Evolutionary conservation across 495 filamentous ascomycete species (phyloP).

Genomic region (Gamarada debralockiae): DNA sequence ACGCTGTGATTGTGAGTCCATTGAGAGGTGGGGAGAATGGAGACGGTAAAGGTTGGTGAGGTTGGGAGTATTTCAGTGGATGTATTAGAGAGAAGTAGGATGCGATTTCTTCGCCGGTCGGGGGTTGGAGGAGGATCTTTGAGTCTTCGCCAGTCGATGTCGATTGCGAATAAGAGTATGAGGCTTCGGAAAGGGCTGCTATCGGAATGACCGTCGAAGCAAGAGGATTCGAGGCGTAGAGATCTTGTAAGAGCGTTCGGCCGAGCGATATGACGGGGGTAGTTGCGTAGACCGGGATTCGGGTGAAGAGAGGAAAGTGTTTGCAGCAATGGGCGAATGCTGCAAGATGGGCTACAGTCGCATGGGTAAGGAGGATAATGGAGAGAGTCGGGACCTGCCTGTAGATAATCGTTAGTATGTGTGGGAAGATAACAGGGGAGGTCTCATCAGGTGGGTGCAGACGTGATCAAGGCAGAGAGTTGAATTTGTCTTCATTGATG

Average conservation of each 20-base stretch:
- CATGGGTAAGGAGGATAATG: constrained; percentile 90
- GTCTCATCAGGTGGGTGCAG: too few relatives aligned
- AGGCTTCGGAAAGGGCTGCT: constrained; percentile 63
- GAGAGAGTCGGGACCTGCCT: constrained; percentile 90
- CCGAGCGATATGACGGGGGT: constrained; percentile 90
- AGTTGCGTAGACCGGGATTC: constrained; percentile 96
- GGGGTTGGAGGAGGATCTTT: constrained; percentile 73
- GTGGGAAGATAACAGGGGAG: neutral
- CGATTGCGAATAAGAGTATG: constrained; percentile 52
- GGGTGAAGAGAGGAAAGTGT: constrained; percentile 83
- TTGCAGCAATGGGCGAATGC: constrained; percentile 98
- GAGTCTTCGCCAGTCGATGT: constrained; percentile 30
- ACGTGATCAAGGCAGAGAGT: constrained; percentile 7
- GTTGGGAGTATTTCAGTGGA: constrained; percentile 93
- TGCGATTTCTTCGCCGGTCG: constrained; percentile 82
- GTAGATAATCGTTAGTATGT: constrained; percentile 6
- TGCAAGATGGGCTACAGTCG: constrained; percentile 83
- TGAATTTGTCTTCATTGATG: constrained; percentile 22
- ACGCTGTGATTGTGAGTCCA: constrained; percentile 93
- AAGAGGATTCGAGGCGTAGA: constrained; percentile 85
- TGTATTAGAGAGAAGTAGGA: constrained; percentile 91
- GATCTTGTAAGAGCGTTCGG: constrained; percentile 83
- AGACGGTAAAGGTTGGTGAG: constrained; percentile 80
- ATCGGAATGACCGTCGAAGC: constrained; percentile 75
- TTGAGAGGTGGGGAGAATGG: constrained; percentile 84